These are phyloP conservation scores for Pichia cephalocereana DNA, from an alignment of 805 yeast species.

Conservation along the genomic window DNA sequence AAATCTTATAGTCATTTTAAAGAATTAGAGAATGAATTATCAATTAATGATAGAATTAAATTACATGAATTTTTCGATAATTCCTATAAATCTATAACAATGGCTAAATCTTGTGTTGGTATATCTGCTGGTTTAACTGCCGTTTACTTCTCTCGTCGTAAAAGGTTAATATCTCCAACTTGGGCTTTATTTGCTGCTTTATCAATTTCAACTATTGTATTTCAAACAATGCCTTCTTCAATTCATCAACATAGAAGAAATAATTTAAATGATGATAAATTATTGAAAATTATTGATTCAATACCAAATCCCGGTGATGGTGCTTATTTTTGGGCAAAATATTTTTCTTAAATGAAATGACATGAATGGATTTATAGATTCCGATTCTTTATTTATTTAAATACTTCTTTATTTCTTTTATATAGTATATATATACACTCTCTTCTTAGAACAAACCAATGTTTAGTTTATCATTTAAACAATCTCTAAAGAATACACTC, in stretches of 20 bases:
- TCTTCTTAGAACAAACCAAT: no score
- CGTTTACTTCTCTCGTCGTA: slow-evolving; percentile 33
- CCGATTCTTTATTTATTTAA: no score
- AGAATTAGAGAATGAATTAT: slow-evolving; percentile 34
- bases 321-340: slow-evolving; percentile 33
- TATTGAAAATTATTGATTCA: slow-evolving; percentile 12
- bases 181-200: slow-evolving; percentile 33
- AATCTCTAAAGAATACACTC: no score
- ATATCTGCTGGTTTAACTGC: slow-evolving; percentile 32
- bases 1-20: slow-evolving; percentile 37
- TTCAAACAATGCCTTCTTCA: slow-evolving; percentile 22
- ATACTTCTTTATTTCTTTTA: no score
- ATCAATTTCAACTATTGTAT: slow-evolving; percentile 27
- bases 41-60: slow-evolving; percentile 31
- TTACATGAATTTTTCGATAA: slow-evolving; percentile 31
- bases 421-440: no score
- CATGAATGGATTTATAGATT: no score
- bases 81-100: slow-evolving; percentile 27
- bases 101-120: slow-evolving; percentile 31
- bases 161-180: slow-evolving; percentile 30
- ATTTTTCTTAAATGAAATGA: slow-evolving; percentile 36
- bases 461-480: no score
- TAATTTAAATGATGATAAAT: slow-evolving; percentile 17
- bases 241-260: slow-evolving; percentile 27
- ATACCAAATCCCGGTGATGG: slow-evolving; percentile 19